Evolutionary conservation across 2,329 filamentous ascomycete species (phyloP).

Genomic region (Aspergillus pseudonomiae): DNA sequence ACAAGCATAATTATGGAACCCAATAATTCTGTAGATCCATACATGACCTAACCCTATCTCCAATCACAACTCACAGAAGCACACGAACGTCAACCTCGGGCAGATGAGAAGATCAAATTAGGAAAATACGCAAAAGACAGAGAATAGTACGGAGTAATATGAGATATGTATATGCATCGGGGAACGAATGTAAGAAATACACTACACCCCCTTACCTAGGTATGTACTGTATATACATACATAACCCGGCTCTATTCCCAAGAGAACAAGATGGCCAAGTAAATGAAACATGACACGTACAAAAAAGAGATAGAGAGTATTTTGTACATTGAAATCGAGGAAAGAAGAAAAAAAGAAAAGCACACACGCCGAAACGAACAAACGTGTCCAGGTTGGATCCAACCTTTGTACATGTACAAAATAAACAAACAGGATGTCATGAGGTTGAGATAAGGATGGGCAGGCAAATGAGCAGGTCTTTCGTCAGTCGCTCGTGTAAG

Average conservation of each 20-base stretch:
- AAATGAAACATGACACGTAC: neutral
- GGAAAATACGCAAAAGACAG: neutral
- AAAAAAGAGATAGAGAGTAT: neutral
- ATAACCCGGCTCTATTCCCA: neutral
- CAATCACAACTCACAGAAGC: neutral
- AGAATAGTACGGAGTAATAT: neutral
- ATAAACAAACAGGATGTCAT: neutral
- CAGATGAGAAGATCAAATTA: neutral
- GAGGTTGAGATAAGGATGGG: conserved; percentile 1
- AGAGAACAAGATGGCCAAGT: neutral
- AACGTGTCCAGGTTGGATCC: neutral
- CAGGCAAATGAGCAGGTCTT: neutral
- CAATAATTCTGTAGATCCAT: neutral
- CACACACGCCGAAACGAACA: neutral
- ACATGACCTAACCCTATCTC: neutral
- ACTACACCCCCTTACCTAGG: neutral
- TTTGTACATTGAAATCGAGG: neutral
- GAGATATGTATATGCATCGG: neutral
- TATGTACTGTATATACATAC: neutral
- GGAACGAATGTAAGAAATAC: neutral
- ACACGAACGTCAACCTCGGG: no score
- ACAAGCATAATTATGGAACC: neutral
- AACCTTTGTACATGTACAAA: neutral
- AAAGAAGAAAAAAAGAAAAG: neutral
- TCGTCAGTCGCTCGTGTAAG: neutral